Percentiles rank a stretch among this genome's conserved stretches.
These are phyloP conservation scores for Cercis canadensis DNA, from an alignment of 306 rosid genomes.

Conservation along the genomic window DNA sequence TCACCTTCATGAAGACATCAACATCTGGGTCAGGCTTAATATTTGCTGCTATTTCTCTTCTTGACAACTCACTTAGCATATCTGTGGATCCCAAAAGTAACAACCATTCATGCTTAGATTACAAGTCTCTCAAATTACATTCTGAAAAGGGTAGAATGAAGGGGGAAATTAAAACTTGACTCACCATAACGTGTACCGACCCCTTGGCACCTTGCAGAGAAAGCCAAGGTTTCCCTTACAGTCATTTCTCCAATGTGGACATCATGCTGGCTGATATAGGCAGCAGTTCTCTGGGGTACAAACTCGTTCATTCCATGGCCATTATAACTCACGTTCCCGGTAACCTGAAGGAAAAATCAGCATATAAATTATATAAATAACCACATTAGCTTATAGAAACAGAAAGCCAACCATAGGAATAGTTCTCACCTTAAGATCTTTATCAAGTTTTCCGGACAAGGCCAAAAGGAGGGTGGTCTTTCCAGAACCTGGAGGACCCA, in stretches of 20 bases:
- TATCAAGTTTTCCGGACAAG: constrained; percentile 75
- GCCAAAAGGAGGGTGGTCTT: constrained; percentile 80
- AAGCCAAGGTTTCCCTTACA: constrained; percentile 86
- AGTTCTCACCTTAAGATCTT: constrained; percentile 57
- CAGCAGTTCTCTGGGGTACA: constrained; percentile 80
- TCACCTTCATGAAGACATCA: constrained; percentile 88
- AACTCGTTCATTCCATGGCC: constrained; percentile 55
- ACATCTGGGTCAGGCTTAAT: constrained; percentile 81
- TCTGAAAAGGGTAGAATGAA: neutral
- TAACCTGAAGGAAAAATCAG: constrained; percentile 32
- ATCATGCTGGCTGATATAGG: constrained; percentile 84
- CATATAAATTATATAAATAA: constrained; percentile 8
- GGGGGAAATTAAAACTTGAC: constrained; percentile 4
- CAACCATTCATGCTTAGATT: neutral
- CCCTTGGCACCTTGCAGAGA: constrained; percentile 84
- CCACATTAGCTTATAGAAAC: neutral
- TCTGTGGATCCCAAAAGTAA: constrained; percentile 37
- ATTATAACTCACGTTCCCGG: constrained; percentile 58
- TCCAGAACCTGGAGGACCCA: constrained; percentile 91
- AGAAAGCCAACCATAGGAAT: neutral
- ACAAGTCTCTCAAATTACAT: constrained; percentile 11
- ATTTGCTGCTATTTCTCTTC: constrained; percentile 78
- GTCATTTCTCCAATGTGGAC: constrained; percentile 91
- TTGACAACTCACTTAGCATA: constrained; percentile 69
- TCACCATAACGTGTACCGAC: constrained; percentile 78